Conservation (phyloP, 768 basidiomycete genomes). For the Fistulinella prunicolor region DNA sequence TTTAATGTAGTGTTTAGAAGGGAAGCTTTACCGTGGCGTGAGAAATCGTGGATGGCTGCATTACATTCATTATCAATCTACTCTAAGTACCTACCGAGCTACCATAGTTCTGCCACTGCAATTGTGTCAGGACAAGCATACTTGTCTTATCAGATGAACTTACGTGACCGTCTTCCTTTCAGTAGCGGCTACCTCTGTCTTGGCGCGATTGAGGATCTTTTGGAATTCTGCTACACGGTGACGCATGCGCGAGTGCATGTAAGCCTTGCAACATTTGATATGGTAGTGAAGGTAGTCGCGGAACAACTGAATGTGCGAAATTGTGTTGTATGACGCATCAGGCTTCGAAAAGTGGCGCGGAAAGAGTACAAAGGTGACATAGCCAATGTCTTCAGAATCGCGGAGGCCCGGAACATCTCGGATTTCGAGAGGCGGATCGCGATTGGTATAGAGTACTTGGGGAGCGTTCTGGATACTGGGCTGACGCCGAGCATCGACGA, state of each 20-base stretch:
- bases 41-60: slow-evolving; percentile 8
- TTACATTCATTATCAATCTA: background rate
- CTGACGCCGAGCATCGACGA: slow-evolving; percentile 94
- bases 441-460: slow-evolving; percentile 91
- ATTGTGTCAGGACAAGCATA: slow-evolving; percentile 8
- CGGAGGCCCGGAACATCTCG: slow-evolving; percentile 79
- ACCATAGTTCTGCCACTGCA: slow-evolving; percentile 56
- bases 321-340: slow-evolving; percentile 66
- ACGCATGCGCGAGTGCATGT: slow-evolving; percentile 98
- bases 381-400: slow-evolving; percentile 86
- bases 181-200: slow-evolving; percentile 78
- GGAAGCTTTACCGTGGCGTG: slow-evolving; percentile 15
- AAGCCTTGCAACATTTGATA: slow-evolving; percentile 98
- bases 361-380: slow-evolving; percentile 97
- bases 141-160: slow-evolving; percentile 7
- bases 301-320: slow-evolving; percentile 95
- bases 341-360: slow-evolving; percentile 89
- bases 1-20: too few relatives aligned
- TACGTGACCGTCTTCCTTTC: slow-evolving; percentile 93
- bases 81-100: slow-evolving; percentile 39
- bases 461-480: slow-evolving; percentile 95
- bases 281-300: slow-evolving; percentile 99
- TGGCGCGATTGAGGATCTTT: slow-evolving; percentile 93
- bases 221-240: slow-evolving; percentile 93
- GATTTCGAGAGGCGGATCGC: slow-evolving; percentile 96